phyloP scores from a whole-genome alignment of 441 rosid genomes.

The Arabidopsis hybrid region DNA sequence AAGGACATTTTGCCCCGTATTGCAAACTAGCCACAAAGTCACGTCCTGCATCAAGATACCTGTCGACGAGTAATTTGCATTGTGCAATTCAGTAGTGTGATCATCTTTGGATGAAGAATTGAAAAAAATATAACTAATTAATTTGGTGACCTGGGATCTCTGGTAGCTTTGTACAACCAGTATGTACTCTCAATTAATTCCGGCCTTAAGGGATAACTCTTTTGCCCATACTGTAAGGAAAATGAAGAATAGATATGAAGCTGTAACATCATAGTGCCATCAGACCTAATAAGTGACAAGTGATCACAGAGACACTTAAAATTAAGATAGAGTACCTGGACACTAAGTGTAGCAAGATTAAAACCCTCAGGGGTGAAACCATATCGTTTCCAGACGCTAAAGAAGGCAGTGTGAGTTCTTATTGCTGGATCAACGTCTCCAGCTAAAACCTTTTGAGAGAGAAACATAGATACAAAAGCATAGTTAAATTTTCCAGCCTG shows the following conservation, averaged over 20 bases:
- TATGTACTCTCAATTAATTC: slow-evolving; percentile 98
- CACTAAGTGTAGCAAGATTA: slow-evolving; percentile 82
- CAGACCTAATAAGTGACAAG: neutral
- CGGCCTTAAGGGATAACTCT: slow-evolving; percentile 96
- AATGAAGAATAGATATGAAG: slow-evolving; percentile 25
- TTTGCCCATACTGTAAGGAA: slow-evolving; percentile 84
- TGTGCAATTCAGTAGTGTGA: neutral
- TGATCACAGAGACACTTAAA: neutral
- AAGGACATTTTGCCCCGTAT: slow-evolving; percentile 95
- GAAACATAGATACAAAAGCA: slow-evolving; percentile 33
- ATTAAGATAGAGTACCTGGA: slow-evolving; percentile 40
- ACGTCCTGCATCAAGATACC: slow-evolving; percentile 95
- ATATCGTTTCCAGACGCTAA: slow-evolving; percentile 92
- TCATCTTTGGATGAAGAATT: neutral
- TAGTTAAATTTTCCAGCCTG: slow-evolving; percentile 16
- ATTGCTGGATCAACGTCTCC: slow-evolving; percentile 97
- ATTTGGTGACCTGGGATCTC: slow-evolving; percentile 77
- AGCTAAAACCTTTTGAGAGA: slow-evolving; percentile 77
- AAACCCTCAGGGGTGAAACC: slow-evolving; percentile 99
- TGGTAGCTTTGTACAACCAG: slow-evolving; percentile 98
- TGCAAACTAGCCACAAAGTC: slow-evolving; percentile 98
- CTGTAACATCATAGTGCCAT: slow-evolving; percentile 6
- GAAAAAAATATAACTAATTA: slow-evolving; percentile 13
- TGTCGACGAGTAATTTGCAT: slow-evolving; percentile 29
- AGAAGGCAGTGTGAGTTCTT: slow-evolving; percentile 97